Percentiles rank a stretch among this genome's conserved stretches.
Evolutionary conservation across 2,329 filamentous ascomycete species (phyloP).

Genomic region (Samsoniella hepiali): DNA sequence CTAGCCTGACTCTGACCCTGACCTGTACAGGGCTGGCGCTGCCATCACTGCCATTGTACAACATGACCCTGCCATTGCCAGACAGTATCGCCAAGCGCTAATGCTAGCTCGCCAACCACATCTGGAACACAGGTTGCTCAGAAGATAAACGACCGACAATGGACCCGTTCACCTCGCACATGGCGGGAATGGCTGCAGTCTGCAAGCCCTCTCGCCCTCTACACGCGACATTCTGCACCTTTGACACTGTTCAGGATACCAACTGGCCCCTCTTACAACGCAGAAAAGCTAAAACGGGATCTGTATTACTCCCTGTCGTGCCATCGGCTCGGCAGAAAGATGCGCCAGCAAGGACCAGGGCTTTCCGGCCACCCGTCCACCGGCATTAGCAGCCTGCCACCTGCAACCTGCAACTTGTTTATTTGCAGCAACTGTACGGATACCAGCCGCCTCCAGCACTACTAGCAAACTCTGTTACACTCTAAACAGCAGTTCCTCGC

Average conservation of each 20-base stretch:
- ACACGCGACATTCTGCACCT: not conserved
- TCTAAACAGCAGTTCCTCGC: not conserved
- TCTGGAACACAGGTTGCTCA: conserved; percentile 1
- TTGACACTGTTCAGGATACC: not conserved
- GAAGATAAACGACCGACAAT: not conserved
- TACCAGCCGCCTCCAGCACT: not conserved
- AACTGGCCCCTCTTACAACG: not conserved
- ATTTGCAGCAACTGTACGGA: not conserved
- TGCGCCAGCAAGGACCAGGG: conserved; percentile 15
- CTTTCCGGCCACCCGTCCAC: conserved; percentile 3
- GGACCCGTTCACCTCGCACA: conserved; percentile 4
- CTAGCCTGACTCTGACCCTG: not conserved
- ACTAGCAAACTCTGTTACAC: not conserved
- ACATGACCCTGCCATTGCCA: conserved; percentile 8
- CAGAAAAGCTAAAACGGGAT: conserved; percentile 8
- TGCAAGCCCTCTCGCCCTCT: not conserved
- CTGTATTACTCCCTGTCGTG: conserved; percentile 11
- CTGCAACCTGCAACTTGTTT: not conserved
- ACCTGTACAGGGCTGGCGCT: not conserved
- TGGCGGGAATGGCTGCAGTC: conserved; percentile 1
- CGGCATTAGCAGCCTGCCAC: conserved; percentile 1
- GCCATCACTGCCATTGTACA: conserved; percentile 10
- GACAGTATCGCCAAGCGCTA: conserved; percentile 6
- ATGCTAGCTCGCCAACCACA: conserved; percentile 11
- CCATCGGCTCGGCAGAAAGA: conserved; percentile 18